A percentile compares a stretch with the other conserved stretches of the same genome.
phyloP scores from a whole-genome alignment of 345 rosid species.

The Brassica incana region DNA sequence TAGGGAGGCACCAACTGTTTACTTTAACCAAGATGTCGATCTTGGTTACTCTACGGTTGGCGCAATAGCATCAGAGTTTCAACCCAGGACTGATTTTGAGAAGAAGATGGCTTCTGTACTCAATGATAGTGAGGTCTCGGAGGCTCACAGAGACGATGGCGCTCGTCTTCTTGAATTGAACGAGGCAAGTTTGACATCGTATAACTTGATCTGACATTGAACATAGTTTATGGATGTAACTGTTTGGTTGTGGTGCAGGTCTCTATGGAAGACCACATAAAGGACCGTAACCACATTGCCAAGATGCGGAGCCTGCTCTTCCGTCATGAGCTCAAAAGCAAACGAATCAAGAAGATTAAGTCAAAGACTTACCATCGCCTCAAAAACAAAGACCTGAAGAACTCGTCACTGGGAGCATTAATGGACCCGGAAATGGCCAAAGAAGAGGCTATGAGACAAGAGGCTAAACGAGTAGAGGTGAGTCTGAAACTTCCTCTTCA shows the following conservation, averaged over 20 bases:
- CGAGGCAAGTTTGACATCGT: constrained; percentile 49
- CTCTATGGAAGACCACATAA: constrained; percentile 72
- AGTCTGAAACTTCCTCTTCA: constrained; percentile 20
- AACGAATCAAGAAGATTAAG: constrained; percentile 84
- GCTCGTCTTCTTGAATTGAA: constrained; percentile 82
- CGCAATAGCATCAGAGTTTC: constrained; percentile 87
- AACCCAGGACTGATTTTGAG: constrained; percentile 93
- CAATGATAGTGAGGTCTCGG: constrained; percentile 55
- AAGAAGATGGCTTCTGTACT: constrained; percentile 82
- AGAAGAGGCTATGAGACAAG: constrained; percentile 79
- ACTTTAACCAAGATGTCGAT: constrained; percentile 69
- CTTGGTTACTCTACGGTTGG: constrained; percentile 85
- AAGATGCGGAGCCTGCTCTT: constrained; percentile 90
- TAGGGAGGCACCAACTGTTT: constrained; percentile 80
- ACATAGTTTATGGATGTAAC: background rate
- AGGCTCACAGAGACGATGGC: constrained; percentile 85
- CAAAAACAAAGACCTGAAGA: constrained; percentile 63
- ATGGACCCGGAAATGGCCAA: constrained; percentile 86
- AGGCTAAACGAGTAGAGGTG: constrained; percentile 81
- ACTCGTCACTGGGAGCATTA: constrained; percentile 46
- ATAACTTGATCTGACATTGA: background rate
- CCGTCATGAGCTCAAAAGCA: constrained; percentile 80
- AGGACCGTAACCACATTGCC: constrained; percentile 58
- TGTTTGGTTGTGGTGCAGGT: constrained; percentile 46
- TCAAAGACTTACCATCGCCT: constrained; percentile 83